Base-by-base conservation (phyloP, 306 rosid species). In the Begonia fuchsioides region DNA sequence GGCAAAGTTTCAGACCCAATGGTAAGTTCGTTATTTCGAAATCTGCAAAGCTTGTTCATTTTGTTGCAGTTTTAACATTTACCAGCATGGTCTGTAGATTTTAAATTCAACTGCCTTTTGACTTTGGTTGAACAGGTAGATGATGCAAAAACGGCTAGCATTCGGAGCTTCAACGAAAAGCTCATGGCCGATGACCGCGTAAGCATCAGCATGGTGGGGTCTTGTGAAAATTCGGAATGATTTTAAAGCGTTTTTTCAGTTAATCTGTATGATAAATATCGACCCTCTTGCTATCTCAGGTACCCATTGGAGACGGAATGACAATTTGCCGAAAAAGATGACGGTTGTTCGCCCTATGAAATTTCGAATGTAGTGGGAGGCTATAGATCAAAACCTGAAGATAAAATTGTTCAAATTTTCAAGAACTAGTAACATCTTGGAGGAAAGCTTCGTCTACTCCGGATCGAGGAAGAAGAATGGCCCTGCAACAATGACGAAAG, bases 271-370 rank as follows among this genome's bases (percentile, higher is more conserved):
- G 48, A 55, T n/a, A n/a, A n/a, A n/a, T 55, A 2, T 20, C 38
- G n/a, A 55, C 38, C 12, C 59, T 43, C 51, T 60, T 49, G 60
- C 67, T 32, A 32, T 57, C 32, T 63, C 63, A 88, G 97, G 95
- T 88, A 45, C 84, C 97, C 11, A 84, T 88, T 18, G 97, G 97
- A 65, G 97, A 88, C 69, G 97, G 97, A 53, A 84, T 88, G 64
- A 88, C 95, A 43, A 81, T 88, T 51, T 84, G 97, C 63, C 77
- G 77, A 18, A 88, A 81, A 70, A 60, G 72, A 55, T 76, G 43
- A 13, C 15, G 14, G 51, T 9, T 44, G 51, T 32, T 15, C 14
- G 44, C 18, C 16, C 3, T 26, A 26, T 26, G 32, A 26, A 26
- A 26, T 26, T 3, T 3, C 2, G 32, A 26, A 26, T 26, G 3